Evolutionary conservation across 2,329 filamentous ascomycete species (phyloP), one percentile per base, ranked within the genome.

Genomic region (Arthrobotrys entomopaga): DNA sequence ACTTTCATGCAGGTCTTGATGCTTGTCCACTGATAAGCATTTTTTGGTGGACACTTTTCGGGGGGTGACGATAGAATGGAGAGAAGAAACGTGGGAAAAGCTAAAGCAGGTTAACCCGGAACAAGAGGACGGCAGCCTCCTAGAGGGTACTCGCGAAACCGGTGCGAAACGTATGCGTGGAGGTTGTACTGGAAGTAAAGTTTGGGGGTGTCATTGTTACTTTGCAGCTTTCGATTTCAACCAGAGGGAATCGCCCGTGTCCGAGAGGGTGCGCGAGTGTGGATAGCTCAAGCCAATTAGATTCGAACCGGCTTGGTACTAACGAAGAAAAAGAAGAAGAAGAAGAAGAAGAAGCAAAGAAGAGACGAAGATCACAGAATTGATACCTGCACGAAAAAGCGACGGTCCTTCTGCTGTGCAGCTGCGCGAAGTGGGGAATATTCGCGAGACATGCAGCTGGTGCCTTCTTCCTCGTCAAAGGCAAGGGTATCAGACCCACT

Each of bases 21-120:
- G 67, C 67, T 72, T 72, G 63, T 65, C 67, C 48, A 56, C 60
- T 60, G 67, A 72, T 72, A 72, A 72, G 67, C 67, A 65, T 65
- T 54, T 40, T 43, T 19, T 24, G 22, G 52, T 26, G 48, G 34
- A 52, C 49, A 56, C 52, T 40, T 65, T 54, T 48, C 46, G 15
- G 60, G 60, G 56, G 60, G 43, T 53, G 26, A 65, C 56, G 63
- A 58, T 52, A 29, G 34, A 43, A 40, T 6, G 40, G 34, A 34
- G 29, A 34, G 29, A n/a, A 5, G 50, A 67, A 70, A 70, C 65
- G 65, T 70, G 65, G 65, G 65, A 40, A 50, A n/a, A n/a, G n/a
- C n/a, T n/a, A n/a, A n/a, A 53, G 50, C 66, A 65, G 67, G 67
- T 40, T 65, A 72, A 53, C 60, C 59, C 53, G 67, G 67, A 72